Conservation (phyloP, 129 eudicot species). For the Scalesia atractyloides region DNA sequence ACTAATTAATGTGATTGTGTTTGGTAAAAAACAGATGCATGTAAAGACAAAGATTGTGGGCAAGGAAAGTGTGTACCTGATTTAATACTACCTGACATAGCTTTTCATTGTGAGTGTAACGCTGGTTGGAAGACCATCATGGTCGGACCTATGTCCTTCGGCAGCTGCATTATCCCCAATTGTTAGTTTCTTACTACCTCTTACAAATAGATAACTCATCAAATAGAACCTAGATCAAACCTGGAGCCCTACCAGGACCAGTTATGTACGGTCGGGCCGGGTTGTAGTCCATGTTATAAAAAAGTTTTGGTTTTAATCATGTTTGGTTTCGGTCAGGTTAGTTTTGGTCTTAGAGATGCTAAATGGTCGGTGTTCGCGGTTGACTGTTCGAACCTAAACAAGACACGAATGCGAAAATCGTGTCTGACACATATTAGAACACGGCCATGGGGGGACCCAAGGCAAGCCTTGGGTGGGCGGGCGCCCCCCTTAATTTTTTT, state of each 20-base stretch:
- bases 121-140: slow-evolving; percentile 47
- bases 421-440: no score
- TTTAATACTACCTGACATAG: background rate
- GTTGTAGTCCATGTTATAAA: background rate
- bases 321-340: no score
- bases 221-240: background rate
- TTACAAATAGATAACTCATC: background rate
- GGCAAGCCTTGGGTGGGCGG: no score
- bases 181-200: slow-evolving; percentile 40
- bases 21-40: slow-evolving; percentile 23
- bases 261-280: background rate
- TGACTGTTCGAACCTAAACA: no score
- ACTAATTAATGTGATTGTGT: background rate
- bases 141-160: slow-evolving; percentile 41
- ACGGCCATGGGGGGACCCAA: no score
- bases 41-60: slow-evolving; percentile 41
- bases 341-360: no score
- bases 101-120: slow-evolving; percentile 40
- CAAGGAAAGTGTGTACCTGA: slow-evolving; percentile 41
- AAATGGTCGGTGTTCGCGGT: no score
- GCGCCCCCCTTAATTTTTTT: no score
- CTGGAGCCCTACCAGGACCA: background rate
- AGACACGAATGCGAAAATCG: no score
- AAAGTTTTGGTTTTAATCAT: no score
- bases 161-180: slow-evolving; percentile 50